Evolutionary conservation across 2,329 filamentous ascomycete genomes (phyloP).

Genomic region (Aspergillus viridinutans): DNA sequence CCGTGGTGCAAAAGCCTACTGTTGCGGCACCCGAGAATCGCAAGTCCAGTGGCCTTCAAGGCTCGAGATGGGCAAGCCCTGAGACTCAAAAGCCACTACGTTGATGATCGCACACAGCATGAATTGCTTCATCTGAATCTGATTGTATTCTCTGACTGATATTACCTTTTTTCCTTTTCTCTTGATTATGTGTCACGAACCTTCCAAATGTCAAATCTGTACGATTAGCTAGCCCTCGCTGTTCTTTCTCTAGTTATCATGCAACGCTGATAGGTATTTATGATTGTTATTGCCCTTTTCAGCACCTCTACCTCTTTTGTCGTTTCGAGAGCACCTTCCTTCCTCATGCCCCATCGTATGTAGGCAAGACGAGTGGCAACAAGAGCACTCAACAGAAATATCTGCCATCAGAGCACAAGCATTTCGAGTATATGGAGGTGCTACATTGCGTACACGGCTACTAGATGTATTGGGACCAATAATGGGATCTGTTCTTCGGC

Average conservation of each 20-base stretch:
- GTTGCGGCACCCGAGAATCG: background rate
- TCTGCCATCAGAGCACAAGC: background rate
- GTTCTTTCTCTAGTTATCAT: background rate
- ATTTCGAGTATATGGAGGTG: background rate
- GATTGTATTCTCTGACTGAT: background rate
- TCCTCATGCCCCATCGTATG: background rate
- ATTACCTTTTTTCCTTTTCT: background rate
- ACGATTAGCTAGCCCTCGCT: background rate
- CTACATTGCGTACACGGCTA: background rate
- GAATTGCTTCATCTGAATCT: background rate
- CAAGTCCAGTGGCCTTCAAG: constrained; percentile 2
- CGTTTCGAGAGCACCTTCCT: background rate
- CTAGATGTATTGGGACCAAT: background rate
- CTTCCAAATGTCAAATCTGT: background rate
- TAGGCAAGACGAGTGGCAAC: background rate
- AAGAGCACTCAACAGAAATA: background rate
- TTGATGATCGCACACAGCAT: background rate
- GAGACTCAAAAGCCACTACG: background rate
- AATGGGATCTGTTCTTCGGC: background rate
- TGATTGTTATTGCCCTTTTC: background rate
- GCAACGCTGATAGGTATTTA: background rate
- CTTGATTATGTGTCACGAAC: background rate
- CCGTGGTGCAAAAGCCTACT: background rate
- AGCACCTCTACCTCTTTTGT: background rate
- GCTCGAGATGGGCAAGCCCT: constrained; percentile 8